These are phyloP conservation scores for Stephanodiscus minutulus DNA, from an alignment of 108 stramenopile genomes.

Conservation along the genomic window DNA sequence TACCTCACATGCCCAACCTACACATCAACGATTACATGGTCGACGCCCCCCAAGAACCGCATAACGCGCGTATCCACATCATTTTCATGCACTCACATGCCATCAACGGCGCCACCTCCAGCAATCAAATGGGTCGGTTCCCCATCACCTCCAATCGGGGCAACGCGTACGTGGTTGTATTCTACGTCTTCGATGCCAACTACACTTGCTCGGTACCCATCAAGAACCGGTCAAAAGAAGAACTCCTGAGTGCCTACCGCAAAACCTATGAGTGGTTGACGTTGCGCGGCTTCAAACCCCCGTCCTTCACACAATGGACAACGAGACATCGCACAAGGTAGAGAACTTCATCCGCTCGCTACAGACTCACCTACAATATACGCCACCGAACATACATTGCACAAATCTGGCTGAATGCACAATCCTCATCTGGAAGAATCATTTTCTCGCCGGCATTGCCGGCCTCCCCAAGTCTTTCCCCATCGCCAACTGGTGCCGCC, in stretches of 20 bases:
- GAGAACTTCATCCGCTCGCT: not conserved
- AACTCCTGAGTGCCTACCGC: not conserved
- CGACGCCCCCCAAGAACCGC: not conserved
- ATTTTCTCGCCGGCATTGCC: conserved; percentile 18
- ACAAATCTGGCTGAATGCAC: conserved; percentile 44
- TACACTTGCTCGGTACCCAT: conserved; percentile 36
- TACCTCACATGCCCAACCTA: too few species aligned
- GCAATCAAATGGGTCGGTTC: conserved; percentile 47
- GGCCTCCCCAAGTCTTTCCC: too few species aligned
- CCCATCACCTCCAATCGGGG: too few species aligned
- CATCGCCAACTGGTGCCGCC: conserved; percentile 30
- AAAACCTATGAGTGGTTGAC: not conserved
- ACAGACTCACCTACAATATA: conserved; percentile 27
- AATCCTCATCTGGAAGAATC: conserved; percentile 38
- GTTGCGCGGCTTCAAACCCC: not conserved
- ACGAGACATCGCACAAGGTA: conserved; percentile 8
- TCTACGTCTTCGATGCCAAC: conserved; percentile 41
- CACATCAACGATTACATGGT: too few species aligned
- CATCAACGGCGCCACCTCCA: conserved; percentile 24
- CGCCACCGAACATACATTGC: too few species aligned
- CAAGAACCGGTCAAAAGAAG: not conserved
- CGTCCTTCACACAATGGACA: conserved; percentile 26
- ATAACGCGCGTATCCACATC: conserved; percentile 20
- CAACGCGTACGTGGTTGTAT: too few species aligned
- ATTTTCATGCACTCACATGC: conserved; percentile 13